Conservation (phyloP, 306 rosid genomes). For the Aeschynomene evenia region DNA sequence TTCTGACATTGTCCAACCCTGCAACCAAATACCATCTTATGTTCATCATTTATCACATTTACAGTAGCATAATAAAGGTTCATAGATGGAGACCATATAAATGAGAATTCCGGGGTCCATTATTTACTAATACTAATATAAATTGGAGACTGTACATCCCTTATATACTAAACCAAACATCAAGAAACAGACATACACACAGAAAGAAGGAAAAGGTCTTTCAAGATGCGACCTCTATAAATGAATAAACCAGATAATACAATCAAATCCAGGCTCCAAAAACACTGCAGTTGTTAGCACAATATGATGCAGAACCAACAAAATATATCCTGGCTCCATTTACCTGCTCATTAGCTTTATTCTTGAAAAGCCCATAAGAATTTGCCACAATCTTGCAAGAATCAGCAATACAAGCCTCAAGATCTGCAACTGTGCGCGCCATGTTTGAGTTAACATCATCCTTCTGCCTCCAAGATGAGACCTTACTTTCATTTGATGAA, state of each 20-base stretch:
- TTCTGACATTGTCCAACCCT: conserved; percentile 98
- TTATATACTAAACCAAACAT: neutral
- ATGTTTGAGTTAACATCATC: conserved; percentile 37
- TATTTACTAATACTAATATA: conserved; percentile 6
- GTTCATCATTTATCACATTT: neutral
- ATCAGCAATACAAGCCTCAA: conserved; percentile 65
- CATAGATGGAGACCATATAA: neutral
- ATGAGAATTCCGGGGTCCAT: conserved; percentile 15
- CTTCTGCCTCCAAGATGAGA: conserved; percentile 38
- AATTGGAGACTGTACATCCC: neutral
- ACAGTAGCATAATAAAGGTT: conserved; percentile 9
- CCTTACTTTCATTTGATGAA: conserved; percentile 42
- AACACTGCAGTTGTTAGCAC: neutral
- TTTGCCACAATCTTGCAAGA: conserved; percentile 74
- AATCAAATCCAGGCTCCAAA: conserved; percentile 3
- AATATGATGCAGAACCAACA: conserved; percentile 16
- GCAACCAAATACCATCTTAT: conserved; percentile 25
- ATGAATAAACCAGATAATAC: neutral
- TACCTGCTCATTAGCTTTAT: conserved; percentile 85
- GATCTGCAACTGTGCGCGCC: conserved; percentile 45
- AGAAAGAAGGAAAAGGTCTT: neutral
- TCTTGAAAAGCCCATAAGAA: conserved; percentile 75
- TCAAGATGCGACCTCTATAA: neutral
- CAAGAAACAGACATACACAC: neutral
- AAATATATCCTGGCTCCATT: conserved; percentile 19